A percentile compares a stretch with the other conserved stretches of the same genome.
phyloP scores from a whole-genome alignment of 139 green algal genomes.

The Chlorella sp. region DNA sequence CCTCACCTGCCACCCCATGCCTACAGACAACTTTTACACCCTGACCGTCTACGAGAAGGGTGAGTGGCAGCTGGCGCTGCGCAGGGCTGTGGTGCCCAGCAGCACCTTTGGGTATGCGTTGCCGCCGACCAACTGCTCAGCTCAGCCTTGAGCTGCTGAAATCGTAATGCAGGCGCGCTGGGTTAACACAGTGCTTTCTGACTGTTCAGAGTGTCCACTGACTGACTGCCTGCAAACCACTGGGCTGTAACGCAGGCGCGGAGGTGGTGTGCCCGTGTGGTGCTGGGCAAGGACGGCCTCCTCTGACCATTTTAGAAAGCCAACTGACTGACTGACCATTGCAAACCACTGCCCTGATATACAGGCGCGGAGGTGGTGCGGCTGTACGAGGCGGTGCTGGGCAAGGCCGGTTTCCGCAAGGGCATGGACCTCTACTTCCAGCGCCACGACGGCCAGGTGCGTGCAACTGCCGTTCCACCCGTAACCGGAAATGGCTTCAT shows the following conservation, averaged over 20 bases:
- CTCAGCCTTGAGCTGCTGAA: no score
- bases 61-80: slow-evolving; percentile 7
- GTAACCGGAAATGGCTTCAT: no score
- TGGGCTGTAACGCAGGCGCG: slow-evolving; percentile 55
- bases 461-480: no score
- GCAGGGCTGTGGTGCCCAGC: no score
- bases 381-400: slow-evolving; percentile 95
- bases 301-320: no score
- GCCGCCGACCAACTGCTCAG: no score
- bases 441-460: slow-evolving; percentile 88
- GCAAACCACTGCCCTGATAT: neutral
- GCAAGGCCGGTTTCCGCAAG: slow-evolving; percentile 92
- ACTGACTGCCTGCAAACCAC: neutral
- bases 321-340: neutral
- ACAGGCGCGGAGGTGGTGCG: slow-evolving; percentile 88
- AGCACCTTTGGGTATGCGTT: no score
- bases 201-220: no score
- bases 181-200: no score
- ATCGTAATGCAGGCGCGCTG: no score
- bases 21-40: slow-evolving; percentile 99
- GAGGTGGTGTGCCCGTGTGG: slow-evolving; percentile 95
- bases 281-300: slow-evolving; percentile 94
- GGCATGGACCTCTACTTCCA: slow-evolving; percentile 99
- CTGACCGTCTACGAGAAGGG: slow-evolving; percentile 88
- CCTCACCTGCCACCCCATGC: no score